Base-by-base conservation (phyloP, 2,329 filamentous ascomycete genomes). In the Cylindrodendrum hubeiense region DNA sequence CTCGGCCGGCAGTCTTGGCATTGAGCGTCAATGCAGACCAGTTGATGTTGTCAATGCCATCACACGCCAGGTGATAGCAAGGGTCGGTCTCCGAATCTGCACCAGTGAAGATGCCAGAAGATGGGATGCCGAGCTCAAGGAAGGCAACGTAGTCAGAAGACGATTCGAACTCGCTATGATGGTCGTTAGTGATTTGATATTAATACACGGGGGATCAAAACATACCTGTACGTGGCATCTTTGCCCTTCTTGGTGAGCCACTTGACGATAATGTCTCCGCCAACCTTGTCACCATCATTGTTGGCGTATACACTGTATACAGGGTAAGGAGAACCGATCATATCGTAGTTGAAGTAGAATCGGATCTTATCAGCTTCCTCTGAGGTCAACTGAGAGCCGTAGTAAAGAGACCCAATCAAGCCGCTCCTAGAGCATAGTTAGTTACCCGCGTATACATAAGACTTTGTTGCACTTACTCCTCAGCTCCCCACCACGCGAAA, bases 271-370 rank as follows among this genome's bases (percentile, higher is more conserved):
- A 74, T 71, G 34, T 75, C 57, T 28, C 79, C 79, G 28, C 80
- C 82, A 41, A 75, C 66, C 46, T 74, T 67, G 67, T 84, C 79
- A 9, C 75, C 81, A 21, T 82, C 78, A 28, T 76, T 78, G 66
- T 79, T 78, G 46, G 79, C 74, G 59, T 83, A 82, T 8, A 85
- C 77, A 57, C 71, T 73, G 71, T 78, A 84, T 43, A 73, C 67
- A 12, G 82, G 79, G n/a, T 74, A 71, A 4, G 77, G 76, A 17
- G 81, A 84, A n/a, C 79, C 83, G 60, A 92, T 90, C 90, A 92
- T 92, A 78, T 92, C 90, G 72, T 90, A 91, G 80, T 92, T 90
- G 75, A 91, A 86, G 80, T 91, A 90, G 33, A 91, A 87, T 2
- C 85, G 83, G 72, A 92, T 88, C 77, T 88, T 89, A 65, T 86